phyloP scores from a whole-genome alignment of 1,284 basidiomycete genomes.

The Cryptococcus sp. region DNA sequence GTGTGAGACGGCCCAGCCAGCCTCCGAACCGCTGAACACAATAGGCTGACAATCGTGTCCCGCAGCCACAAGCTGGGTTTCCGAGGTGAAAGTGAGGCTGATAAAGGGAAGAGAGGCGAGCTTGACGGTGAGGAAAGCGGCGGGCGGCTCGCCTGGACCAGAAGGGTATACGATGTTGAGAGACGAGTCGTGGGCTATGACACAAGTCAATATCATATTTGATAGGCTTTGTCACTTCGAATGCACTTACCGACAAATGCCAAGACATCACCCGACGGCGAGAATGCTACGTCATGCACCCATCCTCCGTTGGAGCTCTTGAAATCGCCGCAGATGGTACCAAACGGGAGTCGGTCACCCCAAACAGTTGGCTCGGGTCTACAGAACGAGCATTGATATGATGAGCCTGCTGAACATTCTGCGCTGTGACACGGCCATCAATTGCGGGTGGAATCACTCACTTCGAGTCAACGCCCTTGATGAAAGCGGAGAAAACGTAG shows the following conservation, averaged over 20 bases:
- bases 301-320: conserved; percentile 86
- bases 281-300: conserved; percentile 96
- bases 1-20: conserved; percentile 74
- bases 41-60: conserved; percentile 98
- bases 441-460: conserved; percentile 49
- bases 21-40: conserved; percentile 71
- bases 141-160: conserved; percentile 59
- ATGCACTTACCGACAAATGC: conserved; percentile 80
- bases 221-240: not conserved
- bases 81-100: conserved; percentile 79
- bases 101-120: conserved; percentile 76
- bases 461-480: conserved; percentile 98
- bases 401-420: not conserved
- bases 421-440: not conserved
- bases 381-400: conserved; percentile 1
- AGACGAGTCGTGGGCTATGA: conserved; percentile 82
- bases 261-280: conserved; percentile 86
- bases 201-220: conserved; percentile 5
- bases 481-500: conserved; percentile 96
- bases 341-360: conserved; percentile 97
- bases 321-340: conserved; percentile 95
- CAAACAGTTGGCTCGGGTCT: conserved; percentile 89
- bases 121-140: conserved; percentile 68
- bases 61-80: conserved; percentile 80
- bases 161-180: conserved; percentile 84